Conservation (phyloP, 768 basidiomycete genomes). For the Boletus patriciae region DNA sequence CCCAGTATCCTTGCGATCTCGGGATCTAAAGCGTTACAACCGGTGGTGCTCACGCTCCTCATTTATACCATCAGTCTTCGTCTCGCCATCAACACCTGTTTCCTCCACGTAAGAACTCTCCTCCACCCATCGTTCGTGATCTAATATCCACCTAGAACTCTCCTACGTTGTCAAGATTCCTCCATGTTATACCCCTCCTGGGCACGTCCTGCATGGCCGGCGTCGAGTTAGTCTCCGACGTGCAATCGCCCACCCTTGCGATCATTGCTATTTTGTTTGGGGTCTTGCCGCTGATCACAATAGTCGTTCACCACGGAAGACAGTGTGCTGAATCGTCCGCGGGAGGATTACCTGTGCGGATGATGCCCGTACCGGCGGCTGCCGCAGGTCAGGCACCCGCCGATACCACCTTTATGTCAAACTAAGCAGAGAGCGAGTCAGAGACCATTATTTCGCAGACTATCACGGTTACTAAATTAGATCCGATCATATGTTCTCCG, state of each 20-base stretch:
- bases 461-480: too few species aligned
- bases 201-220: constrained; percentile 10
- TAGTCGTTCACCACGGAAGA: not conserved
- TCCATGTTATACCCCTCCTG: constrained; percentile 21
- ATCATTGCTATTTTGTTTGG: constrained; percentile 7
- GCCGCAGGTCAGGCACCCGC: not conserved
- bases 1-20: constrained; percentile 16
- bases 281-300: constrained; percentile 9
- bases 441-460: too few species aligned
- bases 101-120: constrained; percentile 6
- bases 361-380: not conserved
- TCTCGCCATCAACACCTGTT: constrained; percentile 7
- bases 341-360: not conserved
- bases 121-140: not conserved
- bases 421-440: too few species aligned
- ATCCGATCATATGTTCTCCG: too few species aligned
- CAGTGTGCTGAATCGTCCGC: not conserved
- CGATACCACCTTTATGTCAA: not conserved
- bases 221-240: constrained; percentile 3
- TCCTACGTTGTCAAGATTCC: constrained; percentile 6
- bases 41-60: constrained; percentile 16
- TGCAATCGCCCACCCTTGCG: constrained; percentile 14
- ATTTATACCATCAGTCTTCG: constrained; percentile 27
- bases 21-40: constrained; percentile 5
- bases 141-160: not conserved